phyloP scores from a whole-genome alignment of 2,329 filamentous ascomycete genomes.

The Trichoderma polysporum region DNA sequence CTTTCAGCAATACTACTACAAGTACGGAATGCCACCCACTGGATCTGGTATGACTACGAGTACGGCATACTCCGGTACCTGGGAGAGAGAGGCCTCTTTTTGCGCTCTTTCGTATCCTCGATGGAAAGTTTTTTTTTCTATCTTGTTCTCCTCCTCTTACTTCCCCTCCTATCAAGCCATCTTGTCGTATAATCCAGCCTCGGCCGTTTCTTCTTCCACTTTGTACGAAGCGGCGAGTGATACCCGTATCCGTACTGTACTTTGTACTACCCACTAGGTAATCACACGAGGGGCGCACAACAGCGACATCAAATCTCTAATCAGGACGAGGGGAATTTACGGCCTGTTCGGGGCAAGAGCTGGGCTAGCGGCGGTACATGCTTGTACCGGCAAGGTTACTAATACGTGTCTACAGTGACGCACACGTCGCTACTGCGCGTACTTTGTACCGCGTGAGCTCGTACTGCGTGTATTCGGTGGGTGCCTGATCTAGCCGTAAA shows the following conservation, averaged over 20 bases:
- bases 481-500: conserved; percentile 14
- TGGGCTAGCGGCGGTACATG: not conserved
- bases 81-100: not conserved
- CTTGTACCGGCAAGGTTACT: not conserved
- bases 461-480: not conserved
- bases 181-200: not conserved
- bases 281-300: not conserved
- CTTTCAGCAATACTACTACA: not conserved
- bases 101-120: too few species aligned
- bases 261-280: not conserved
- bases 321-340: not conserved
- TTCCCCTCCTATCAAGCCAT: too few species aligned
- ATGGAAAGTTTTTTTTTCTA: not conserved
- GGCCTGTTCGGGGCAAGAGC: not conserved
- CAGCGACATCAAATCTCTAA: not conserved
- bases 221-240: too few species aligned
- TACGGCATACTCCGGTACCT: not conserved
- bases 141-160: too few species aligned
- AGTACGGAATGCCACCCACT: not conserved
- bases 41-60: not conserved
- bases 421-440: not conserved
- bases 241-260: too few species aligned
- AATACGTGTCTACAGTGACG: not conserved
- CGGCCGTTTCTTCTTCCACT: not conserved
- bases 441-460: not conserved